These are phyloP conservation scores for Teratosphaeria nubilosa DNA, from an alignment of 2,329 filamentous ascomycete species.

Conservation along the genomic window DNA sequence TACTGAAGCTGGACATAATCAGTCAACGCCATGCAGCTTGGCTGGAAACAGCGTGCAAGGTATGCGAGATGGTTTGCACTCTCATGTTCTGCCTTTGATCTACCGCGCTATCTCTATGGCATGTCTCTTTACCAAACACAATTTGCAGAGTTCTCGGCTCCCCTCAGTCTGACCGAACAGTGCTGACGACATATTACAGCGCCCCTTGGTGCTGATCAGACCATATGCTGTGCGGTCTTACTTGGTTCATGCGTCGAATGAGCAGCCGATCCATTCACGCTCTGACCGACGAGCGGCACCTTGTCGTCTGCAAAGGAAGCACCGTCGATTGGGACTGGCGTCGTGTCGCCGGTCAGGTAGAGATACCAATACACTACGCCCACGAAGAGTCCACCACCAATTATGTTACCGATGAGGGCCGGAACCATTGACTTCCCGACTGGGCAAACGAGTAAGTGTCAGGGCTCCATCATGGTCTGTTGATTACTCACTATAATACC, in stretches of 20 bases:
- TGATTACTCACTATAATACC: conserved; percentile 33
- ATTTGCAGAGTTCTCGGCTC: neutral
- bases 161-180: too few relatives aligned
- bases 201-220: neutral
- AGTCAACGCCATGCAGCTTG: neutral
- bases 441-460: neutral
- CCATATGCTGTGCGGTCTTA: conserved; percentile 5
- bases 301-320: conserved; percentile 3
- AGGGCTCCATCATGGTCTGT: neutral
- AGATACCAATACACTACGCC: conserved; percentile 34
- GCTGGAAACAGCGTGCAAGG: neutral
- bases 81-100: too few relatives aligned
- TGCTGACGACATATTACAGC: neutral
- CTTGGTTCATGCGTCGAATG: neutral
- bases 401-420: conserved; percentile 41
- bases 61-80: neutral
- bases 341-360: neutral
- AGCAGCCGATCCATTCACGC: neutral
- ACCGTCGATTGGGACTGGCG: conserved; percentile 5
- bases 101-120: too few relatives aligned
- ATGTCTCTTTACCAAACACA: too few relatives aligned
- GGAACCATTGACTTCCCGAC: conserved; percentile 49
- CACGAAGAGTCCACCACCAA: conserved; percentile 55
- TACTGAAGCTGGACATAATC: too few relatives aligned
- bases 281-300: conserved; percentile 2